Conservation (phyloP, 1,284 basidiomycete genomes). For the Trametes versicolor region DNA sequence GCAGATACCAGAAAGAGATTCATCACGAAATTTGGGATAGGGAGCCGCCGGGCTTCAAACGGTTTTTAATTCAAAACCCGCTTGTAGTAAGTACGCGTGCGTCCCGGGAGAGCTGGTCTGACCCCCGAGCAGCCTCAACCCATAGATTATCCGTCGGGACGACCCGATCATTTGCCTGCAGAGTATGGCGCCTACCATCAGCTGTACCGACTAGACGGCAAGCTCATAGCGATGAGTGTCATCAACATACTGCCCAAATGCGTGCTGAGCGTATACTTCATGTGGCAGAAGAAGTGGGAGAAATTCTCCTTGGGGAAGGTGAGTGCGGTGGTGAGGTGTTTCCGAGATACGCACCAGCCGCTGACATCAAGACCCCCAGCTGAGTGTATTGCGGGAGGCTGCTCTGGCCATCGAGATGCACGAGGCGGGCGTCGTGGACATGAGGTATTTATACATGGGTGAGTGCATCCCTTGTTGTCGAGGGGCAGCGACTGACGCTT, state of each 20-base stretch:
- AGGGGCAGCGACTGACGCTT: too few relatives aligned
- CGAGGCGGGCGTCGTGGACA: slow-evolving; percentile 67
- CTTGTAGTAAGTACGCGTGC: slow-evolving; percentile 62
- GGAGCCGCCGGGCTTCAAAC: slow-evolving; percentile 62
- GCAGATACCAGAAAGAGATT: slow-evolving; percentile 80
- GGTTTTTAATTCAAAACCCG: slow-evolving; percentile 86
- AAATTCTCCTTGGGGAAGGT: slow-evolving; percentile 87
- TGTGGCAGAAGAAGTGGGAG: slow-evolving; percentile 87
- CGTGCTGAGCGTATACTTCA: slow-evolving; percentile 96
- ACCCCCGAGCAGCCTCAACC: slow-evolving; percentile 47
- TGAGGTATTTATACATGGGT: slow-evolving; percentile 90
- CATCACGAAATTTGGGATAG: slow-evolving; percentile 73
- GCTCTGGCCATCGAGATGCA: slow-evolving; percentile 79
- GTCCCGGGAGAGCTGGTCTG: slow-evolving; percentile 1
- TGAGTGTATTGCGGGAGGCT: slow-evolving; percentile 86
- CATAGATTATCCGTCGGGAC: slow-evolving; percentile 64
- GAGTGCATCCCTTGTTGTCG: slow-evolving; percentile 34
- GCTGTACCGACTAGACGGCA: slow-evolving; percentile 83
- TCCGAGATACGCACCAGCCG: too few relatives aligned
- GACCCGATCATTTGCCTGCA: slow-evolving; percentile 66
- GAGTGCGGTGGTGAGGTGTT: slow-evolving; percentile 8
- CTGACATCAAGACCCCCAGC: slow-evolving; percentile 50
- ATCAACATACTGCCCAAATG: slow-evolving; percentile 92
- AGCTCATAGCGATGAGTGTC: slow-evolving; percentile 89
- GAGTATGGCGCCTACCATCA: slow-evolving; percentile 90